phyloP scores from a whole-genome alignment of 371 early-diverging fungal genomes.

The Mortierella sp. region DNA sequence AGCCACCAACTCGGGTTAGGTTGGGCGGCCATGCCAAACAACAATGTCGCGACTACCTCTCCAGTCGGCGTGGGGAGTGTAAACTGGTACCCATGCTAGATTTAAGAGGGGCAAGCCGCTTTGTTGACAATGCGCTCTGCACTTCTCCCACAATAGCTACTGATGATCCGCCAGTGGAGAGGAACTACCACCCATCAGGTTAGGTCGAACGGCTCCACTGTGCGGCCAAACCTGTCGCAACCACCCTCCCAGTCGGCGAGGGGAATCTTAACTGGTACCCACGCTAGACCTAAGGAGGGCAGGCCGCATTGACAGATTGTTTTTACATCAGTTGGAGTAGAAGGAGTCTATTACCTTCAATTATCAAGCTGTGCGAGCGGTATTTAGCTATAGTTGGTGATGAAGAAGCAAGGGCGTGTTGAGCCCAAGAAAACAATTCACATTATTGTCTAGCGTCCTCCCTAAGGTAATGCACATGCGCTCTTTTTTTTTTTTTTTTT shows the following conservation, averaged over 20 bases:
- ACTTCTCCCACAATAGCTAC: slow-evolving; percentile 20
- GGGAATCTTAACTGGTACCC: slow-evolving; percentile 29
- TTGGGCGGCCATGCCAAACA: slow-evolving; percentile 40
- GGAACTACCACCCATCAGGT: slow-evolving; percentile 36
- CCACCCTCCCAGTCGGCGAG: slow-evolving; percentile 30
- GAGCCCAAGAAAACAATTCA: no score
- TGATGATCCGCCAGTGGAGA: slow-evolving; percentile 33
- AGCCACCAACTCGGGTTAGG: slow-evolving; percentile 40
- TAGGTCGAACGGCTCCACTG: slow-evolving; percentile 33
- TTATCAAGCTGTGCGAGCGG: no score
- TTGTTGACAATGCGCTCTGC: slow-evolving; percentile 35
- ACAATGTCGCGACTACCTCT: slow-evolving; percentile 38
- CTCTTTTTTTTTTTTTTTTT: no score
- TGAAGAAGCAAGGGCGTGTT: no score
- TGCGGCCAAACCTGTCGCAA: slow-evolving; percentile 25
- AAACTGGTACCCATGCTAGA: slow-evolving; percentile 30
- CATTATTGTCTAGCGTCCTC: no score
- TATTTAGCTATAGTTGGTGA: no score
- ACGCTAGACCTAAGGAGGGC: slow-evolving; percentile 29
- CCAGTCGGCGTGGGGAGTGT: slow-evolving; percentile 34
- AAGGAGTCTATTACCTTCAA: slow-evolving; percentile 32
- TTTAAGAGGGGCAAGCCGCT: slow-evolving; percentile 26
- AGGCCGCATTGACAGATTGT: slow-evolving; percentile 35
- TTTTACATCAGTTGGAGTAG: slow-evolving; percentile 24
- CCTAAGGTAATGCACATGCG: no score